phyloP scores from a whole-genome alignment of 306 rosid species.

The Glycine soja region DNA sequence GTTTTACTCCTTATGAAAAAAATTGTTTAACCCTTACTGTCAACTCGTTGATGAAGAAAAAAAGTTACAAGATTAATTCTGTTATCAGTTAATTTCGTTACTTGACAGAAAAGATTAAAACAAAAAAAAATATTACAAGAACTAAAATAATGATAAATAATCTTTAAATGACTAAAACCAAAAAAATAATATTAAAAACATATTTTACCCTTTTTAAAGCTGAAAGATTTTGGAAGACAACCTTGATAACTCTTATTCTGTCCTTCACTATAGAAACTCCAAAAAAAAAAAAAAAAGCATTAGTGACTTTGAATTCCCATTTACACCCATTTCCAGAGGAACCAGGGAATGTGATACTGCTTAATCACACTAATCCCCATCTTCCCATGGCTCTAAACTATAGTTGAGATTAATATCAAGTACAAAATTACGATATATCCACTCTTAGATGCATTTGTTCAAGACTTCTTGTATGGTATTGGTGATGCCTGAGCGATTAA shows the following conservation, averaged over 20 bases:
- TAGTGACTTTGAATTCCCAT: background rate
- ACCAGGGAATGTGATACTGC: background rate
- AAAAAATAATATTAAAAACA: too few species aligned
- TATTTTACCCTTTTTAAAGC: background rate
- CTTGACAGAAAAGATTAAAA: too few species aligned
- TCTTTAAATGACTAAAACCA: too few species aligned
- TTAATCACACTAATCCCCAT: background rate
- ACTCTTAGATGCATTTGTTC: background rate
- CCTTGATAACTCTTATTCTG: background rate
- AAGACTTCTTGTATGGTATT: background rate
- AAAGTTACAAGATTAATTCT: too few species aligned
- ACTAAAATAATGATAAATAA: too few species aligned
- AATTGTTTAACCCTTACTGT: too few species aligned
- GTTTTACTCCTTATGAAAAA: too few species aligned
- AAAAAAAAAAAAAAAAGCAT: too few species aligned
- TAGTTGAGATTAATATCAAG: background rate
- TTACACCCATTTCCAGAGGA: conserved; percentile 14
- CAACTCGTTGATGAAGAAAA: too few species aligned
- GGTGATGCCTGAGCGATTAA: background rate
- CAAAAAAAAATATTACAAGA: too few species aligned
- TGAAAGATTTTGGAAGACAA: background rate
- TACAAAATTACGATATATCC: background rate
- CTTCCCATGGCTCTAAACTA: conserved; percentile 18
- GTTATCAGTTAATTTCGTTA: too few species aligned
- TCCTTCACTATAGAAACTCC: background rate